phyloP scores from a whole-genome alignment of 306 rosid species.

The Canavalia ensiformis region DNA sequence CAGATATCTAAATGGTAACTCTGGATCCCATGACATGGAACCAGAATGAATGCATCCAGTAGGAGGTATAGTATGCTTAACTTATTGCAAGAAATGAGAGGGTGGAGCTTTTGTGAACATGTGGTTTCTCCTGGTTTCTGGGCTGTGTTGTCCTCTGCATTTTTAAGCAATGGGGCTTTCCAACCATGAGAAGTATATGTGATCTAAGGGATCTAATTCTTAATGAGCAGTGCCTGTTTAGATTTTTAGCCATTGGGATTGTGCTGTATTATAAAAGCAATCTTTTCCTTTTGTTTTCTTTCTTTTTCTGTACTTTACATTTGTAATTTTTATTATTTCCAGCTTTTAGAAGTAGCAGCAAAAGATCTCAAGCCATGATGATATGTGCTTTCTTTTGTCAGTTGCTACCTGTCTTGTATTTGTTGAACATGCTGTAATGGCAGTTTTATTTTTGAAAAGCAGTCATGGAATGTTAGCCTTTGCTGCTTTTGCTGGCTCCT shows the following conservation, averaged over 20 bases:
- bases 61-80: constrained; percentile 12
- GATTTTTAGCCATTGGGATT: constrained; percentile 33
- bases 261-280: constrained; percentile 39
- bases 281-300: not conserved
- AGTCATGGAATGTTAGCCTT: constrained; percentile 7
- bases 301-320: not conserved
- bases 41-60: constrained; percentile 30
- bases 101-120: constrained; percentile 35
- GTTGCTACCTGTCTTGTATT: constrained; percentile 6
- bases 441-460: not conserved
- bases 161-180: constrained; percentile 41
- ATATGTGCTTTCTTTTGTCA: not conserved
- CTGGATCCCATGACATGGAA: constrained; percentile 33
- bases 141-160: constrained; percentile 34
- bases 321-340: constrained; percentile 7
- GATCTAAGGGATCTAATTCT: constrained; percentile 50
- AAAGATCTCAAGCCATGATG: constrained; percentile 23
- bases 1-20: constrained; percentile 13
- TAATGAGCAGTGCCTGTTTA: constrained; percentile 39
- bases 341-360: constrained; percentile 6
- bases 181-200: constrained; percentile 52
- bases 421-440: not conserved
- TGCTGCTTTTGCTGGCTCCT: not conserved
- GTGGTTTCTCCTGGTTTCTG: constrained; percentile 38
- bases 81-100: constrained; percentile 14